These are phyloP conservation scores for Brassica cretica DNA, from an alignment of 345 rosid species.

Conservation along the genomic window DNA sequence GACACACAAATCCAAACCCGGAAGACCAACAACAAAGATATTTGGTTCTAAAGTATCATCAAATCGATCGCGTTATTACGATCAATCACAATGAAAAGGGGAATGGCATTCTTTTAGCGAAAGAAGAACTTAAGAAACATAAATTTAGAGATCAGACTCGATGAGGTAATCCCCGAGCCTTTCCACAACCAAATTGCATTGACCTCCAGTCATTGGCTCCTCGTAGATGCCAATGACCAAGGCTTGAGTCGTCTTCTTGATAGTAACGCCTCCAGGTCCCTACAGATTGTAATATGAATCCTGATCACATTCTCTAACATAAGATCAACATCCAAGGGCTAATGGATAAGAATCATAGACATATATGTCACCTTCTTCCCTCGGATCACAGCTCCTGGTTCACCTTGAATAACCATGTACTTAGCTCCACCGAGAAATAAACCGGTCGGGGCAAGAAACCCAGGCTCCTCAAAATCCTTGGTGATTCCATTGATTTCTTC, in stretches of 20 bases:
- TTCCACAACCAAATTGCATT: conserved; percentile 44
- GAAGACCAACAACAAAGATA: conserved; percentile 15
- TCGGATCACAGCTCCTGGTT: conserved; percentile 76
- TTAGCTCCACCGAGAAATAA: conserved; percentile 71
- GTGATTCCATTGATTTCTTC: conserved; percentile 52
- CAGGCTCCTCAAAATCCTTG: conserved; percentile 69
- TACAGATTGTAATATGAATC: conserved; percentile 23
- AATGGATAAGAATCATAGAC: background rate
- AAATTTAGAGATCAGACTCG: conserved; percentile 51
- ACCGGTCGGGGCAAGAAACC: conserved; percentile 76
- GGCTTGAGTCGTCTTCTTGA: conserved; percentile 65
- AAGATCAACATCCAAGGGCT: background rate
- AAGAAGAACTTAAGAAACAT: background rate
- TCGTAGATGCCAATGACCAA: conserved; percentile 37
- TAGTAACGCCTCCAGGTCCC: conserved; percentile 82
- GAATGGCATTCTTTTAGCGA: background rate
- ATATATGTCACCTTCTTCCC: conserved; percentile 70
- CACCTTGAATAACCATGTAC: conserved; percentile 88
- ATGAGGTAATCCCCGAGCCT: conserved; percentile 68
- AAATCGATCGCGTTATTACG: conserved; percentile 19
- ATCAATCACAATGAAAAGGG: conserved; percentile 30
- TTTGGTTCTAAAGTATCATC: conserved; percentile 21
- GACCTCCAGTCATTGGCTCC: conserved; percentile 43
- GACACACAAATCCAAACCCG: conserved; percentile 21
- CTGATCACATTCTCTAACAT: background rate